phyloP scores from a whole-genome alignment of 305 asterid genomes.

The Fraxinus latifolia region DNA sequence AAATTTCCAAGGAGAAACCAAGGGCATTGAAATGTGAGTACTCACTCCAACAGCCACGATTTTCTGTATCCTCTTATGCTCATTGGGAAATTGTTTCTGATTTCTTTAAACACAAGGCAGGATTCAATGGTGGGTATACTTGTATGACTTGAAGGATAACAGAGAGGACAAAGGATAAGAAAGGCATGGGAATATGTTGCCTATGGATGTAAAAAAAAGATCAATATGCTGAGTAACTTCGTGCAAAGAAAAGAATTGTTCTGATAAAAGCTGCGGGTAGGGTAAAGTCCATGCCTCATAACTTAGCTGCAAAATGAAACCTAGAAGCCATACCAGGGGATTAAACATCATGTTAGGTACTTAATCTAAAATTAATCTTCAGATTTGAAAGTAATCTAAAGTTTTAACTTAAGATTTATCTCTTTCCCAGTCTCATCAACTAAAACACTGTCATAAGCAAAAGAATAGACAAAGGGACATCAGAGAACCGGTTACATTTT shows the following conservation, averaged over 20 bases:
- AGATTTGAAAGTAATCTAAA: not conserved
- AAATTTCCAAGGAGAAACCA: conserved; percentile 32
- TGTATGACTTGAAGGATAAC: not conserved
- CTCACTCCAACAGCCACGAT: not conserved
- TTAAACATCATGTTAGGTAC: not conserved
- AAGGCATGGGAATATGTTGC: not conserved
- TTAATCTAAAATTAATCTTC: not conserved
- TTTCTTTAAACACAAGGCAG: not conserved
- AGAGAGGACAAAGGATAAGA: not conserved
- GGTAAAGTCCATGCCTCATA: not conserved
- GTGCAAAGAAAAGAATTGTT: not conserved
- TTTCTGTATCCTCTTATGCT: not conserved
- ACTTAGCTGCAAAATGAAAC: not conserved
- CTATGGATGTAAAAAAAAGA: not conserved
- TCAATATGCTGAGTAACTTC: not conserved
- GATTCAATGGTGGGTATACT: not conserved
- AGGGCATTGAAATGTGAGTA: conserved; percentile 42
- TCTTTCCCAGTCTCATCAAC: not conserved
- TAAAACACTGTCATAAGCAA: not conserved
- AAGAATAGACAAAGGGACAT: not conserved
- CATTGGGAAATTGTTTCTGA: not conserved
- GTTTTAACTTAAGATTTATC: not conserved
- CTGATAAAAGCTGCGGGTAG: not conserved
- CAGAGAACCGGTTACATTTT: not conserved
- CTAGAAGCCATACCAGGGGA: not conserved